Conservation (phyloP, 345 rosid genomes). For the Cardiospermum halicacabum region DNA sequence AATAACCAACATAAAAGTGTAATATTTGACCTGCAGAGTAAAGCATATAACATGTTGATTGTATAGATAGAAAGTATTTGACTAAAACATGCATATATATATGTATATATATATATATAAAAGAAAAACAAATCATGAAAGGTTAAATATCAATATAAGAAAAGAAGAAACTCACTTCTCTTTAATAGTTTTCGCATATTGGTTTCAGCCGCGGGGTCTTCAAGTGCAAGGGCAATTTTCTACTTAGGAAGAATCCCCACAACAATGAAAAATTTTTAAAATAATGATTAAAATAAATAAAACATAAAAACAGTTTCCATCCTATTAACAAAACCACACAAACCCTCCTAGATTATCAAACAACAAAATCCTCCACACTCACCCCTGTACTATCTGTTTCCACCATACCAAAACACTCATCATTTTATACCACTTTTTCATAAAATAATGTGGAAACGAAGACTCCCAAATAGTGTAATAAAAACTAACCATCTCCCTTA, state of each 20-base stretch:
- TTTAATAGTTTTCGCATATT: constrained; percentile 81
- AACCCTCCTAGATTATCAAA: background rate
- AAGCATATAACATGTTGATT: background rate
- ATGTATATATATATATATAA: too few relatives aligned
- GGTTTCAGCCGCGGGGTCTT: constrained; percentile 80
- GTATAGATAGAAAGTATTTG: background rate
- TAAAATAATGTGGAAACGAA: background rate
- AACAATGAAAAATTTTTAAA: constrained; percentile 61
- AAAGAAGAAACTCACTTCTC: constrained; percentile 60
- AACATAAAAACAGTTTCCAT: background rate
- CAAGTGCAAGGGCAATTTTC: constrained; percentile 84
- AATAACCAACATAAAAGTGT: background rate
- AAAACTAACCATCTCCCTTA: constrained; percentile 81
- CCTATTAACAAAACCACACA: background rate
- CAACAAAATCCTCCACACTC: background rate
- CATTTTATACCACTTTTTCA: background rate
- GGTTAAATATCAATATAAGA: background rate
- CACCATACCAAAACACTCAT: background rate
- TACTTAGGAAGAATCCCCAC: constrained; percentile 76
- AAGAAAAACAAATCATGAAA: background rate
- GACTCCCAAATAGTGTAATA: background rate
- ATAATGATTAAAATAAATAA: background rate
- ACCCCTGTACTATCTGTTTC: background rate
- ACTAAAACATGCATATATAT: too few relatives aligned
- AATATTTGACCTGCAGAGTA: background rate